Conservation (phyloP, 2,329 filamentous ascomycete species). For the Sphaerulina vaccinii region DNA sequence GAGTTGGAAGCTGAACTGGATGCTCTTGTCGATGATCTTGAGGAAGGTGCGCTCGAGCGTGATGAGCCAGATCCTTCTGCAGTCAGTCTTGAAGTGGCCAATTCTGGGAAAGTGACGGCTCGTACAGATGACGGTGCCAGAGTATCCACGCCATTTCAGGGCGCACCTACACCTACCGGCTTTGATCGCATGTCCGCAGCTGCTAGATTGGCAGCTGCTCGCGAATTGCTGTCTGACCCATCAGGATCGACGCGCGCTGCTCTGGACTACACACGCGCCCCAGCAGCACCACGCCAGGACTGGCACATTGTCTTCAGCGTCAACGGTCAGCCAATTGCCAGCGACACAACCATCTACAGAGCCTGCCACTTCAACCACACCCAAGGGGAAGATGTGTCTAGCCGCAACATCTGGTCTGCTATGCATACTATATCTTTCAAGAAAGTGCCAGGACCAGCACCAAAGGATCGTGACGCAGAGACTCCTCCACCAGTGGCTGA, state of each 20-base stretch:
- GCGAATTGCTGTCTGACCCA: constrained; percentile 44
- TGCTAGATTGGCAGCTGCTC: constrained; percentile 35
- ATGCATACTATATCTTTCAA: constrained; percentile 91
- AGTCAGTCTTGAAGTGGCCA: constrained; percentile 85
- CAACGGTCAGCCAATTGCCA: constrained; percentile 76
- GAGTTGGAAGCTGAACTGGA: constrained; percentile 64
- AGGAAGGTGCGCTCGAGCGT: constrained; percentile 77
- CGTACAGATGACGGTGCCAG: constrained; percentile 88
- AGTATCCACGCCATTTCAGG: constrained; percentile 75
- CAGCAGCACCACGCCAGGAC: constrained; percentile 78
- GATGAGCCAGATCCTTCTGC: constrained; percentile 78
- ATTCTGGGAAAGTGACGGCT: constrained; percentile 83
- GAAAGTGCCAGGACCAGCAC: constrained; percentile 78
- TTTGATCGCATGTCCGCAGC: constrained; percentile 34
- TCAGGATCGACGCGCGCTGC: constrained; percentile 54
- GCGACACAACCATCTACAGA: constrained; percentile 93
- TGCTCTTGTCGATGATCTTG: constrained; percentile 84
- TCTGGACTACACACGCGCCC: constrained; percentile 82
- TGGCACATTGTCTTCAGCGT: constrained; percentile 98
- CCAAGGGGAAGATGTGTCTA: constrained; percentile 63
- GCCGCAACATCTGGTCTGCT: constrained; percentile 82
- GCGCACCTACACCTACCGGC: constrained; percentile 38
- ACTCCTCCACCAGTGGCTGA: constrained; percentile 55
- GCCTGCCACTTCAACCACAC: constrained; percentile 75
- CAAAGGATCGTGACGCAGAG: constrained; percentile 63